Percentiles rank a stretch among this genome's conserved stretches.
Evolutionary conservation across 768 basidiomycete genomes (phyloP).

Genomic region (Rhizopogon vesiculosus): DNA sequence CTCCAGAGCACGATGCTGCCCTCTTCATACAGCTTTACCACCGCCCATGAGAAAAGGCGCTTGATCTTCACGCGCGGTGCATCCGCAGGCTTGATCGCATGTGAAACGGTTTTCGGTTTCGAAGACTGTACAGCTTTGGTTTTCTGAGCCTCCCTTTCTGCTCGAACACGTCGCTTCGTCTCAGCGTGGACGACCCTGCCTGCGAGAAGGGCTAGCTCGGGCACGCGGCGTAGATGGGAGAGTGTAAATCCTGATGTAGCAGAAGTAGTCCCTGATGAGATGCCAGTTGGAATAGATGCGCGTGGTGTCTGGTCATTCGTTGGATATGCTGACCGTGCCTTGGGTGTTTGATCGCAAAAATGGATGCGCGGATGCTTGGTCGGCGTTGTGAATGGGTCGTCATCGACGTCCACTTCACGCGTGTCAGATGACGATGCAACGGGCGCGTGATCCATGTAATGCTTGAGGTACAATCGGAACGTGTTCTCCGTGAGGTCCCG

Average conservation of each 20-base stretch:
- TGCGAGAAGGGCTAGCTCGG: conserved; percentile 64
- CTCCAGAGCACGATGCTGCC: conserved; percentile 76
- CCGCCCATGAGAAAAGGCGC: conserved; percentile 61
- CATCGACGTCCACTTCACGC: conserved; percentile 2
- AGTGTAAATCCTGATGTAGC: conserved; percentile 53
- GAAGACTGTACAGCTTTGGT: conserved; percentile 10
- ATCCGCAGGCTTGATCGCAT: conserved; percentile 5
- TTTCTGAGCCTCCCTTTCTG: conserved; percentile 40
- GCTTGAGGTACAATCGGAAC: conserved; percentile 72
- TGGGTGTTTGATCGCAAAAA: conserved; percentile 20
- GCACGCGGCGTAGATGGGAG: conserved; percentile 73
- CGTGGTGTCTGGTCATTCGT: neutral
- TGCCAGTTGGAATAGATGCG: neutral
- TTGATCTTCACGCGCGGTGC: conserved; percentile 47
- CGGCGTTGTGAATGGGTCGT: conserved; percentile 15
- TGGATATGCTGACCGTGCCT: conserved; percentile 4
- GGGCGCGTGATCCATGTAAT: conserved; percentile 65
- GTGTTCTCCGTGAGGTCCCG: conserved; percentile 66
- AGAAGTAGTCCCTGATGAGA: neutral
- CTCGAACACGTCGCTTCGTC: conserved; percentile 45
- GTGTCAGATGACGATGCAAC: conserved; percentile 6
- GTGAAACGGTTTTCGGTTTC: neutral
- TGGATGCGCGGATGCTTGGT: conserved; percentile 24
- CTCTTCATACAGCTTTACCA: conserved; percentile 61
- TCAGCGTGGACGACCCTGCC: conserved; percentile 61